Base-by-base conservation (phyloP, 1,139 yeast genomes). In the Entelexis sorbosivorans region DNA sequence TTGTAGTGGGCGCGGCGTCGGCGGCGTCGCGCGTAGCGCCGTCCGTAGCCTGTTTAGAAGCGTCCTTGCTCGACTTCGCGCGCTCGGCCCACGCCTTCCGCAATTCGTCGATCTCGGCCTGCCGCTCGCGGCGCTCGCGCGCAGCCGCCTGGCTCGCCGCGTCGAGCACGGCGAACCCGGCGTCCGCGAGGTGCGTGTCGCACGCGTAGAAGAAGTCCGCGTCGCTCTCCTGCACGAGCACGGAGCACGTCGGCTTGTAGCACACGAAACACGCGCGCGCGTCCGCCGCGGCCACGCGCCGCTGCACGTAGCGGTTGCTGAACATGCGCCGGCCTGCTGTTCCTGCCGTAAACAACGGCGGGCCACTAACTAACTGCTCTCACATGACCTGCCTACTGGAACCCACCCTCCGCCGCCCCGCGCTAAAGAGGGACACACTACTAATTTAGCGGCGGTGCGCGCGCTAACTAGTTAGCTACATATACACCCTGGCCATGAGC, bases 201-300 rank as follows among this genome's bases (percentile, higher is more conserved):
- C 94, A 85, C 1, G 77, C 71, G 62, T 82, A 83, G 63, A 85
- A 81, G 71, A 79, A 82, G 63, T 83, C 91, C 3, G 71, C 59
- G 44, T 62, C 59, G 52, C 69, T 73, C 20, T 63, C 66, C 2
- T 80, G 70, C n/a, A 81, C 73, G 35, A 84, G 66, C 2, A 84
- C 94, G 0, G 76, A 71, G 1, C 72, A 59, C 0, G 86, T 69
- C 1, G 91, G 86, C 58, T 79, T 80, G 62, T 72, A 80, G 66
- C 94, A 85, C 32, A 84, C 70, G 44, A 69, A 61, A 60, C 95
- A 84, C 0, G 89, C 72, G 60, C 75, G 76, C 49, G 76, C 61
- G 52, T 74, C 77, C n/a, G 71, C 58, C 3, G 71, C 71, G 0
- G 86, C 79, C 2, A 84, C 93, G 48, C 69, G 69, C 46, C 86